phyloP scores from a whole-genome alignment of 163 green algal species.

The Volvox carteri region DNA sequence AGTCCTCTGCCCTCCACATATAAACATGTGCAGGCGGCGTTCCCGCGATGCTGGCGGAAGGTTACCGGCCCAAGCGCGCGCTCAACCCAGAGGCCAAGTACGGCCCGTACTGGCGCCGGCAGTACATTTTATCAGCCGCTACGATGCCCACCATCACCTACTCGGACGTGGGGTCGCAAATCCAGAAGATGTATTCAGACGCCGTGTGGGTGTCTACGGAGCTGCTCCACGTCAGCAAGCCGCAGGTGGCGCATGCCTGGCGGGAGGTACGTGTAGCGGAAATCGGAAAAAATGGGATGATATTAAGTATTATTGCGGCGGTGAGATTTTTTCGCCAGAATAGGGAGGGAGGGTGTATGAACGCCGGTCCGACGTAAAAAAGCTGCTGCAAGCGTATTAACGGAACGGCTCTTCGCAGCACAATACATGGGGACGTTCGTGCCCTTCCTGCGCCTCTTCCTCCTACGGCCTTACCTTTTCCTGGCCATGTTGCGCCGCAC shows the following conservation, averaged over 20 bases:
- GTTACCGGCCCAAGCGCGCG: constrained; percentile 48
- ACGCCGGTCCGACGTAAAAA: too few relatives aligned
- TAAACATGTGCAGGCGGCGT: constrained; percentile 60
- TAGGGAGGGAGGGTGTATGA: too few relatives aligned
- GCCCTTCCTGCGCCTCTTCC: too few relatives aligned
- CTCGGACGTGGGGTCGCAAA: constrained; percentile 79
- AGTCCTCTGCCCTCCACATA: too few relatives aligned
- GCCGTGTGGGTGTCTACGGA: constrained; percentile 86
- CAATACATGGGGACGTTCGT: too few relatives aligned
- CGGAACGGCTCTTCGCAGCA: too few relatives aligned
- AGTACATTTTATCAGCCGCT: constrained; percentile 96
- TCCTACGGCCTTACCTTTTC: too few relatives aligned
- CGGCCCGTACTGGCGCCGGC: constrained; percentile 71
- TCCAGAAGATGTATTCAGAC: constrained; percentile 83
- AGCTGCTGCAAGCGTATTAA: too few relatives aligned
- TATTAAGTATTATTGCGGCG: too few relatives aligned
- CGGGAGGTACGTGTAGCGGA: constrained; percentile 57
- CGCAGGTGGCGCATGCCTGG: constrained; percentile 81
- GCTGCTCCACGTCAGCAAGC: constrained; percentile 81
- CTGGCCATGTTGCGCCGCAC: too few relatives aligned
- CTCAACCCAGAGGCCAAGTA: constrained; percentile 53
- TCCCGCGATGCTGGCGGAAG: constrained; percentile 62
- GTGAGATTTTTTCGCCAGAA: too few relatives aligned
- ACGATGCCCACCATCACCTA: constrained; percentile 91
- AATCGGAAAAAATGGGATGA: too few relatives aligned